Evolutionary conservation across 805 yeast genomes (phyloP).

Genomic region (Tetrapisispora namnaoensis): DNA sequence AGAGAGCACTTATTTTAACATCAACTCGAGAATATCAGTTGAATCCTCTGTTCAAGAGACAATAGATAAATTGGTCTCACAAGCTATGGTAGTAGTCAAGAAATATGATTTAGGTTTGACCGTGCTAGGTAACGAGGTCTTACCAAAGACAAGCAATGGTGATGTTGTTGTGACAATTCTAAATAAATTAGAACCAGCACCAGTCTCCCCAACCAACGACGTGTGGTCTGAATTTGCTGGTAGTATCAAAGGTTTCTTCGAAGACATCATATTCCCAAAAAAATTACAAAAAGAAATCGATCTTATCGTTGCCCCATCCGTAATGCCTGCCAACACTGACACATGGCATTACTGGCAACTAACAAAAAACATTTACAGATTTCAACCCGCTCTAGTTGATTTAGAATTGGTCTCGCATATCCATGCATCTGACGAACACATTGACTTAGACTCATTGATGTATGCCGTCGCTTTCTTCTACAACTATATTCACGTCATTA

Average conservation of each 20-base stretch:
- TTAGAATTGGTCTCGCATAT: constrained; percentile 4
- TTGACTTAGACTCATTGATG: constrained; percentile 16
- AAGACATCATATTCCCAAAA: constrained; percentile 34
- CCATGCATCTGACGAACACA: constrained; percentile 16
- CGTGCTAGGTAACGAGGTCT: constrained; percentile 14
- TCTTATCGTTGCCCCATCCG: constrained; percentile 36
- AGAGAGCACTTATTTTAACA: constrained; percentile 42
- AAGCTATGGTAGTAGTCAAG: constrained; percentile 36
- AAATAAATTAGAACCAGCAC: constrained; percentile 31
- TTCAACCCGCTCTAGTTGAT: constrained; percentile 7
- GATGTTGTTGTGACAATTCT: constrained; percentile 18
- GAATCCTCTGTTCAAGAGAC: constrained; percentile 42
- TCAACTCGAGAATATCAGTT: constrained; percentile 57
- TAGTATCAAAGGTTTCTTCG: constrained; percentile 44
- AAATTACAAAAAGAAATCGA: constrained; percentile 5
- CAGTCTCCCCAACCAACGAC: constrained; percentile 29
- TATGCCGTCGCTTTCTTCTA: constrained; percentile 16
- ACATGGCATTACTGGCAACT: constrained; percentile 50
- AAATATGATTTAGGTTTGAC: constrained; percentile 40
- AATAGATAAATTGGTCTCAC: constrained; percentile 29
- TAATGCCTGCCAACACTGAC: constrained; percentile 54
- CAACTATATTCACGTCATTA: constrained; percentile 11
- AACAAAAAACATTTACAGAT: constrained; percentile 46
- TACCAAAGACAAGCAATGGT: constrained; percentile 24
- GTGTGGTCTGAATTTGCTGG: constrained; percentile 40